Evolutionary conservation across 2,329 filamentous ascomycete species (phyloP).

Genomic region (Fusarium floridanum): DNA sequence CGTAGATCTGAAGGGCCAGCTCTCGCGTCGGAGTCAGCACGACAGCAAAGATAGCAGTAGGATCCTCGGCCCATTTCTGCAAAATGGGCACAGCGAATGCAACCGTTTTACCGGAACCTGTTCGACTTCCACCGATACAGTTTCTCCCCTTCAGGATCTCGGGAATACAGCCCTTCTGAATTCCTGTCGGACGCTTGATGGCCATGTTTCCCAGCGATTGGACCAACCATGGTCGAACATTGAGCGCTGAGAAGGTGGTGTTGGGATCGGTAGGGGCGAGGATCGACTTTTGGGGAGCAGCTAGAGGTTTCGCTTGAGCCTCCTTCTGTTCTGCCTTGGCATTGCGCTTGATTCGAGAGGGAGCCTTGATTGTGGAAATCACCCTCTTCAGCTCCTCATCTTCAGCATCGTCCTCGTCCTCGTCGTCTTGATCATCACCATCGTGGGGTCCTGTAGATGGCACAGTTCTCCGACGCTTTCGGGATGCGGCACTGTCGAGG

Average conservation of each 20-base stretch:
- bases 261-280: conserved; percentile 68
- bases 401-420: conserved; percentile 52
- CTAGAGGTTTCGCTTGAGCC: conserved; percentile 32
- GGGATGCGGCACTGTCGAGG: conserved; percentile 59
- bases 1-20: conserved; percentile 93
- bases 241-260: conserved; percentile 77
- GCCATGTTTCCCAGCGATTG: conserved; percentile 81
- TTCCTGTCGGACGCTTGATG: conserved; percentile 89
- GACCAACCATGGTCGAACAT: conserved; percentile 88
- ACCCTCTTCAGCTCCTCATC: conserved; percentile 50
- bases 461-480: conserved; percentile 61
- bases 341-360: conserved; percentile 65
- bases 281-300: conserved; percentile 52
- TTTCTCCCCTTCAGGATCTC: conserved; percentile 92
- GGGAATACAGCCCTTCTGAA: conserved; percentile 93
- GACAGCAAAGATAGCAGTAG: conserved; percentile 89
- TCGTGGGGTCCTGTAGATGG: conserved; percentile 38
- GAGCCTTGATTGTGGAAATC: conserved; percentile 61
- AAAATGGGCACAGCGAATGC: conserved; percentile 95
- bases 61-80: conserved; percentile 93
- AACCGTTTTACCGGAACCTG: conserved; percentile 96
- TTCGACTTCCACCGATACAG: conserved; percentile 94
- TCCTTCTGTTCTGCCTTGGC: conserved; percentile 38
- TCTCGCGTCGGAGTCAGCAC: conserved; percentile 92
- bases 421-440: conserved; percentile 43